Percentiles rank a stretch among this genome's conserved stretches.
phyloP scores from a whole-genome alignment of 192 early-diverging fungal genomes.

The Pilaira anomala region DNA sequence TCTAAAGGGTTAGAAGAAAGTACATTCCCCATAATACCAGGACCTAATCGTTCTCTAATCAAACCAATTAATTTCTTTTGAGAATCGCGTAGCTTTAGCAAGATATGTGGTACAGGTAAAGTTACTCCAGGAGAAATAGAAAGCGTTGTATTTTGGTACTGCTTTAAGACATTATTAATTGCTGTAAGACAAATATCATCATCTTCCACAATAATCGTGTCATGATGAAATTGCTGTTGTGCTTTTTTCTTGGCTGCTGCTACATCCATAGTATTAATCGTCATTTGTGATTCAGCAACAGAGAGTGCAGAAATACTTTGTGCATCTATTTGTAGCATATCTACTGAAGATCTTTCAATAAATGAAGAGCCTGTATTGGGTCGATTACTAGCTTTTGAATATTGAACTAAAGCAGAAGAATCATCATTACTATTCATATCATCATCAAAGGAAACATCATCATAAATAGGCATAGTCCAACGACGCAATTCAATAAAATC shows the following conservation, averaged over 20 bases:
- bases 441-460: background rate
- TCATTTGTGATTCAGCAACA: slow-evolving; percentile 12
- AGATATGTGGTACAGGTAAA: slow-evolving; percentile 83
- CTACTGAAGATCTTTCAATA: background rate
- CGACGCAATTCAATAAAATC: slow-evolving; percentile 9
- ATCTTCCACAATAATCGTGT: slow-evolving; percentile 8
- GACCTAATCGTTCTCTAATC: slow-evolving; percentile 25
- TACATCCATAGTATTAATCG: slow-evolving; percentile 1
- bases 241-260: background rate
- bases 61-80: slow-evolving; percentile 42
- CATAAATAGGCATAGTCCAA: background rate
- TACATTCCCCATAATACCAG: slow-evolving; percentile 1
- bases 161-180: slow-evolving; percentile 44
- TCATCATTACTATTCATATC: background rate
- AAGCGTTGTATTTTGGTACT: slow-evolving; percentile 69
- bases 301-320: slow-evolving; percentile 11
- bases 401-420: background rate
- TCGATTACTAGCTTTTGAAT: background rate
- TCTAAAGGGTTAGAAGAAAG: background rate
- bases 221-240: background rate
- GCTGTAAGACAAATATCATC: slow-evolving; percentile 26
- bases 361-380: background rate
- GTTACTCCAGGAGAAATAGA: slow-evolving; percentile 84
- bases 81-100: slow-evolving; percentile 62
- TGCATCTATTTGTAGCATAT: background rate